Evolutionary conservation across 2,329 filamentous ascomycete species (phyloP).

Genomic region (Xylariaceae sp.): DNA sequence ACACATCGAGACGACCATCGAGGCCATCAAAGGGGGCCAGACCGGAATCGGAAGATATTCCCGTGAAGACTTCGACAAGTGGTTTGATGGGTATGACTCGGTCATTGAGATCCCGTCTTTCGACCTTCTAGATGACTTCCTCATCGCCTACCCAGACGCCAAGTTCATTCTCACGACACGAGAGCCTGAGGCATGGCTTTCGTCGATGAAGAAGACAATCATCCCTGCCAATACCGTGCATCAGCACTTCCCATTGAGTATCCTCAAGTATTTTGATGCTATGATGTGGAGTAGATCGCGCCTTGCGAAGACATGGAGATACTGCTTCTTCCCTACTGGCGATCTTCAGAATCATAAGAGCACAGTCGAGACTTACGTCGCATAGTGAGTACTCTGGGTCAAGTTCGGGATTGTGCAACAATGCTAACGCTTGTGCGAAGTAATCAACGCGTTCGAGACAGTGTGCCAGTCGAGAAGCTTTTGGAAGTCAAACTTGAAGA

Average conservation of each 20-base stretch:
- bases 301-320: neutral
- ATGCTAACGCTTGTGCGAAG: neutral
- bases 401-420: neutral
- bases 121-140: slow-evolving; percentile 8
- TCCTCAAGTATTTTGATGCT: slow-evolving; percentile 6
- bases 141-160: slow-evolving; percentile 11
- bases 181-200: slow-evolving; percentile 7
- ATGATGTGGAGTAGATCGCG: neutral
- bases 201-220: slow-evolving; percentile 8
- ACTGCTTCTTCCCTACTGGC: neutral
- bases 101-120: neutral
- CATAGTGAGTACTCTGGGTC: slow-evolving; percentile 1
- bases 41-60: slow-evolving; percentile 6
- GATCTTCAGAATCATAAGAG: neutral
- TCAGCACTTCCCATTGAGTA: slow-evolving; percentile 1
- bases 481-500: slow-evolving; percentile 15
- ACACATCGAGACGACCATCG: slow-evolving; percentile 12
- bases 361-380: slow-evolving; percentile 6
- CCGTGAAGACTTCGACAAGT: slow-evolving; percentile 15
- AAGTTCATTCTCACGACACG: slow-evolving; percentile 10
- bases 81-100: slow-evolving; percentile 10
- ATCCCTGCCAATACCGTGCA: neutral
- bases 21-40: slow-evolving; percentile 8
- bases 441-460: slow-evolving; percentile 6
- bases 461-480: slow-evolving; percentile 14